phyloP scores from a whole-genome alignment of 495 filamentous ascomycete genomes.

The Trichoderma erinaceum region DNA sequence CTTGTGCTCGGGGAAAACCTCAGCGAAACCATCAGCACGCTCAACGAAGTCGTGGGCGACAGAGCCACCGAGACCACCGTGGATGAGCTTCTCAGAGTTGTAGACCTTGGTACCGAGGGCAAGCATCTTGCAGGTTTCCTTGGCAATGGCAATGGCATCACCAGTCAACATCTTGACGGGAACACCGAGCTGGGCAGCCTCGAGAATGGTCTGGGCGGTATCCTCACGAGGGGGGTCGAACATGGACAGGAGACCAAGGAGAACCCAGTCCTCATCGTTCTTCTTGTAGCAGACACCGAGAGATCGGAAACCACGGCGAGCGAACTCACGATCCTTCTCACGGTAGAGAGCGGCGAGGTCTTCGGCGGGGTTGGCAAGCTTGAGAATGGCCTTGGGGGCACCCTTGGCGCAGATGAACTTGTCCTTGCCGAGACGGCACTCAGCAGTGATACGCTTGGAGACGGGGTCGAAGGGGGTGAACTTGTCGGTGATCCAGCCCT shows the following conservation, averaged over 20 bases:
- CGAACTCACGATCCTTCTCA: constrained; percentile 85
- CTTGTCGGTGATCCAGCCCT: constrained; percentile 64
- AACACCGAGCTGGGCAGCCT: constrained; percentile 80
- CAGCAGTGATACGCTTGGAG: constrained; percentile 82
- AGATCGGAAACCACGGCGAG: constrained; percentile 83
- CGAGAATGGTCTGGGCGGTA: constrained; percentile 81
- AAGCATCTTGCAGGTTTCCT: constrained; percentile 81
- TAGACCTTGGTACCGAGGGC: constrained; percentile 91
- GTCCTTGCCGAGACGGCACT: constrained; percentile 73
- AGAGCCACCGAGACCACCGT: constrained; percentile 81
- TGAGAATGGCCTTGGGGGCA: constrained; percentile 75
- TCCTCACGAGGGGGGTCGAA: constrained; percentile 87
- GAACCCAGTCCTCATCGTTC: constrained; percentile 70
- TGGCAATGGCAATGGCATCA: constrained; percentile 87
- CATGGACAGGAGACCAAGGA: constrained; percentile 91
- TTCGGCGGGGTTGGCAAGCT: constrained; percentile 68
- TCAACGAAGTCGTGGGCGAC: constrained; percentile 92
- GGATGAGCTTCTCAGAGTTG: constrained; percentile 79
- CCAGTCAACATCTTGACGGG: constrained; percentile 96
- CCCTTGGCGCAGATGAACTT: constrained; percentile 84
- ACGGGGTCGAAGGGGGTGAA: constrained; percentile 91
- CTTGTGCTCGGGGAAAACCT: constrained; percentile 97
- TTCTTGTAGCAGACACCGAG: constrained; percentile 86
- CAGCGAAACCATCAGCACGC: constrained; percentile 88
- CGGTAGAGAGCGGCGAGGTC: constrained; percentile 72